Base-by-base conservation (phyloP, 495 filamentous ascomycete species). In the Hypoxylon fuscum region DNA sequence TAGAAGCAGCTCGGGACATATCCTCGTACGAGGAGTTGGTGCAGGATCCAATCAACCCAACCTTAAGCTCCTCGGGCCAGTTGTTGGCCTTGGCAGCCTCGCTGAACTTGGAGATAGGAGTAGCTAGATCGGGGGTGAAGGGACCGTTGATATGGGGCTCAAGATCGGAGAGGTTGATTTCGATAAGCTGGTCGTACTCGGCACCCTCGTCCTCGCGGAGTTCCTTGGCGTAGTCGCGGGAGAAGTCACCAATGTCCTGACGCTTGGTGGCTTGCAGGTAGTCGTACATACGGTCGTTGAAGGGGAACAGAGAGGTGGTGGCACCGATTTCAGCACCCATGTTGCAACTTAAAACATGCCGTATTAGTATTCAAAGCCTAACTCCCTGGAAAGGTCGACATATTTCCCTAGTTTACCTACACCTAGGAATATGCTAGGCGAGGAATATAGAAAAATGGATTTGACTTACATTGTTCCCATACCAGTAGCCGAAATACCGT, bases 11-110 rank as follows among this genome's bases (percentile, higher is more conserved):
- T 63, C 96, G 92, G 68, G 88, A 90, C 95, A 99, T 98, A 72
- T 99, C 95, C 82, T 99, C 96, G 77, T 99, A 99, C 22, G 93
- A 97, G 38, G 92, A 96, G 86, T 99, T 99, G 68, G 95, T 99
- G 90, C 95, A 99, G 73, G 95, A 98, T 54, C 95, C 95, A 71
- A 99, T 94, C 44, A 94, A 77, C 73, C 96, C 96, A 68, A 96
- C 96, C 85, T 97, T 97, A 68, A 98, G 81, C 76, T 98, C 94
- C 76, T 96, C 88, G 35, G 95, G 95, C 95, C 95, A 98, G 77
- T 88, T 88, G 79, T 98, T 97, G 66, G 84, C 81, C 84, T 94
- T 90, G 62, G 94, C 95, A 68, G 95, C 91, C 75, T 93, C 88
- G 77, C 92, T 92, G 80, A 97, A 98, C 82, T 97, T 90, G 77